A percentile compares a stretch with the other conserved stretches of the same genome.
These are phyloP conservation scores for Colletotrichum liaoningense DNA, from an alignment of 2,329 filamentous ascomycete genomes.

Conservation along the genomic window DNA sequence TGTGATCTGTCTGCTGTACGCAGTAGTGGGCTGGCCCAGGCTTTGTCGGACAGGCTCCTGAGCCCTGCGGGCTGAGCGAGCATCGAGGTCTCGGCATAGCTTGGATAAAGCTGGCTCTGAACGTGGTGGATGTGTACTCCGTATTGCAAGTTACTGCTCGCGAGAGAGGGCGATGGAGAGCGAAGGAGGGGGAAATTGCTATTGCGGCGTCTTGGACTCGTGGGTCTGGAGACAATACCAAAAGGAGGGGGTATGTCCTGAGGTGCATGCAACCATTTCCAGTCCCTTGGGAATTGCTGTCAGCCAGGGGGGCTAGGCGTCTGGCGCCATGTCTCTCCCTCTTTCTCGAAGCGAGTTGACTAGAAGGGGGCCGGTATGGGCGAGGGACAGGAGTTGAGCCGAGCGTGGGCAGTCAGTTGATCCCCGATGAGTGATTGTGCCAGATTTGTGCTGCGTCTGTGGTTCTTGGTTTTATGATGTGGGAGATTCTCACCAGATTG, in stretches of 20 bases:
- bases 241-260: slow-evolving; percentile 23
- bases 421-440: background rate
- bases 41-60: background rate
- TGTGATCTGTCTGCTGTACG: background rate
- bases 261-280: slow-evolving; percentile 36
- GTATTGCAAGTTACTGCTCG: background rate
- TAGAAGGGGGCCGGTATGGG: slow-evolving; percentile 9
- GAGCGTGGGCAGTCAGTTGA: background rate
- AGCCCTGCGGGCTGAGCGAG: slow-evolving; percentile 5
- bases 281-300: slow-evolving; percentile 34
- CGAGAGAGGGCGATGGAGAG: slow-evolving; percentile 19
- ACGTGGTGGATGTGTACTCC: background rate
- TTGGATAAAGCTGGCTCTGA: slow-evolving; percentile 2
- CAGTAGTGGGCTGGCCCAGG: background rate
- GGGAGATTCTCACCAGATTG: background rate
- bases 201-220: slow-evolving; percentile 7
- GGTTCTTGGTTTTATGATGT: background rate
- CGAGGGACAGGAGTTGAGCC: slow-evolving; percentile 1
- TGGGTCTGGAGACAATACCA: slow-evolving; percentile 28
- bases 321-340: slow-evolving; percentile 9
- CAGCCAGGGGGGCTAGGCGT: slow-evolving; percentile 9
- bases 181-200: background rate
- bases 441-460: background rate
- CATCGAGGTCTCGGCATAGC: slow-evolving; percentile 2
- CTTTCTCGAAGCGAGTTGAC: background rate